These are phyloP conservation scores for Suillus subaureus DNA, from an alignment of 768 basidiomycete species.

Conservation along the genomic window DNA sequence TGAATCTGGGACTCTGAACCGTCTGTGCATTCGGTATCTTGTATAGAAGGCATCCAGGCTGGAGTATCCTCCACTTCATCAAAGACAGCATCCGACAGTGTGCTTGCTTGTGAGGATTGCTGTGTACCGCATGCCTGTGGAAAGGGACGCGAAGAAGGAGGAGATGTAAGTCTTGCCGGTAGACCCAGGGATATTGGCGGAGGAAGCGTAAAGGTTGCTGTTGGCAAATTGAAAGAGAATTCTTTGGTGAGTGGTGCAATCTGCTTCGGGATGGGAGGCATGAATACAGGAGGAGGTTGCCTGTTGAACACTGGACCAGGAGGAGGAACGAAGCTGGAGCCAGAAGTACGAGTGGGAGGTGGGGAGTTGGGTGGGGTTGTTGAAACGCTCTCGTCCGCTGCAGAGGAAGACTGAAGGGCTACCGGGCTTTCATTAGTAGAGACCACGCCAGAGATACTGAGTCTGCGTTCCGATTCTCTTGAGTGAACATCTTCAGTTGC, in stretches of 20 bases:
- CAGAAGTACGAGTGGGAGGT: slow-evolving; percentile 30
- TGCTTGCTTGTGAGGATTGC: slow-evolving; percentile 57
- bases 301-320: slow-evolving; percentile 63
- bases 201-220: slow-evolving; percentile 45
- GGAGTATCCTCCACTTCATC: slow-evolving; percentile 46
- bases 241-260: slow-evolving; percentile 28
- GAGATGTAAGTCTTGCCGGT: slow-evolving; percentile 34
- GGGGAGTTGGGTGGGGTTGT: slow-evolving; percentile 65
- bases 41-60: slow-evolving; percentile 60
- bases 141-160: slow-evolving; percentile 21
- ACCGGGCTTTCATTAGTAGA: slow-evolving; percentile 38
- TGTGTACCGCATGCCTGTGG: slow-evolving; percentile 33
- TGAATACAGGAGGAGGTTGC: slow-evolving; percentile 35
- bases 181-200: slow-evolving; percentile 50
- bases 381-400: slow-evolving; percentile 42
- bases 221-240: slow-evolving; percentile 36
- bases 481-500: slow-evolving; percentile 12
- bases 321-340: slow-evolving; percentile 34
- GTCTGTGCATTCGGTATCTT: slow-evolving; percentile 57
- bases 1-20: slow-evolving; percentile 39
- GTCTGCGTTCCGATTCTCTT: slow-evolving; percentile 33
- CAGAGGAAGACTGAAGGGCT: slow-evolving; percentile 20
- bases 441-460: slow-evolving; percentile 67
- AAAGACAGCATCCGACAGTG: slow-evolving; percentile 53
- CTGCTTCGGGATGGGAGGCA: slow-evolving; percentile 26